phyloP scores from a whole-genome alignment of 208 protist genomes.

The Herpetomonas samuelpessoai region DNA sequence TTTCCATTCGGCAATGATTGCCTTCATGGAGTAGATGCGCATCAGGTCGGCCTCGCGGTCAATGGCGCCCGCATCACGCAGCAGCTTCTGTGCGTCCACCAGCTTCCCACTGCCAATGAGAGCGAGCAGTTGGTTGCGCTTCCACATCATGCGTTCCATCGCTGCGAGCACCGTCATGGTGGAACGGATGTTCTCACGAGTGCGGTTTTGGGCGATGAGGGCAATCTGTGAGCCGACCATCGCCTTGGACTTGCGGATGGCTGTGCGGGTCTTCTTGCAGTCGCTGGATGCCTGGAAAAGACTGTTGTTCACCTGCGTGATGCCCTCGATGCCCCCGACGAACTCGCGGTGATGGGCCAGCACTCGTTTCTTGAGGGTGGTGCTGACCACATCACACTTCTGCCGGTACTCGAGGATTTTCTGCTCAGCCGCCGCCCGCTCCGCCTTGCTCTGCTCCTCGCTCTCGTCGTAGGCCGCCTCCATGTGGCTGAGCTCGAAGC shows the following conservation, averaged over 20 bases:
- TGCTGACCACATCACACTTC: constrained; percentile 76
- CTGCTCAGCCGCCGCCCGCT: constrained; percentile 57
- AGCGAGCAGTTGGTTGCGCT: constrained; percentile 53
- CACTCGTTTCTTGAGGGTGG: constrained; percentile 79
- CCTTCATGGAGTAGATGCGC: constrained; percentile 57
- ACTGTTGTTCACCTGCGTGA: constrained; percentile 67
- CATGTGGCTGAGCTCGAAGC: constrained; percentile 68
- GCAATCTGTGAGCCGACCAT: constrained; percentile 44
- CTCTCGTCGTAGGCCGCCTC: constrained; percentile 47
- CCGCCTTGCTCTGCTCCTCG: constrained; percentile 40
- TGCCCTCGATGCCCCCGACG: constrained; percentile 70
- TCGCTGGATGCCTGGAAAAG: constrained; percentile 80
- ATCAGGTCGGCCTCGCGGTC: constrained; percentile 43
- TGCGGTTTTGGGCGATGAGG: constrained; percentile 55
- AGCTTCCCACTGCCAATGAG: constrained; percentile 67
- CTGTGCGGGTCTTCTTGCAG: constrained; percentile 72
- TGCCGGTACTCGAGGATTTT: constrained; percentile 53
- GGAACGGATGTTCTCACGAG: constrained; percentile 36
- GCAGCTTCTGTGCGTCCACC: constrained; percentile 57
- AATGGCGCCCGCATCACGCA: constrained; percentile 43
- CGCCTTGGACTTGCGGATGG: constrained; percentile 62
- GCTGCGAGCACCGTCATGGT: constrained; percentile 55
- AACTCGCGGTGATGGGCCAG: constrained; percentile 69
- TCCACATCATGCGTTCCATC: constrained; percentile 54
- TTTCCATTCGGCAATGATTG: constrained; percentile 70